Evolutionary conservation across 2,329 filamentous ascomycete genomes (phyloP).

Genomic region (Fusarium redolens): DNA sequence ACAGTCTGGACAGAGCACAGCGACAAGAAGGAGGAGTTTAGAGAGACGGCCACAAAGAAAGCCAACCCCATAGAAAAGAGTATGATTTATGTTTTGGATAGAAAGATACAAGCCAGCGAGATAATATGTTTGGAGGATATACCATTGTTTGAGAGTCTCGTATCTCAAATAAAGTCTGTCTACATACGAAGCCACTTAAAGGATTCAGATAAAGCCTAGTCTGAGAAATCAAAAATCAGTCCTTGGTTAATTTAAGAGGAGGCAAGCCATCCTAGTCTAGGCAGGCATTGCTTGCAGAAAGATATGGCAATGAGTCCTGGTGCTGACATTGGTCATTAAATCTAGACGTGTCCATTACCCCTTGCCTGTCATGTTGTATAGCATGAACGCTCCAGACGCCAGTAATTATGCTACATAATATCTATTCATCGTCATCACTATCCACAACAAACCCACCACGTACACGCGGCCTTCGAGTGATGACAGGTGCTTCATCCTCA

Average conservation of each 20-base stretch:
- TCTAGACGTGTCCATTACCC: neutral
- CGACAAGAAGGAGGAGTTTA: constrained; percentile 45
- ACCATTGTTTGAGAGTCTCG: constrained; percentile 2
- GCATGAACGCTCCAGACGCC: constrained; percentile 25
- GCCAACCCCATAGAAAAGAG: constrained; percentile 8
- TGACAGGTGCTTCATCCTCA: constrained; percentile 45
- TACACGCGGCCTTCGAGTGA: constrained; percentile 56
- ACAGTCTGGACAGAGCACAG: constrained; percentile 46
- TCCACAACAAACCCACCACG: constrained; percentile 68
- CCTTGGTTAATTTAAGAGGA: neutral
- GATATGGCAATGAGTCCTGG: neutral
- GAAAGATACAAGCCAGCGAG: neutral
- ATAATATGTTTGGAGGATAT: constrained; percentile 11
- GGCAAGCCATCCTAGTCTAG: neutral
- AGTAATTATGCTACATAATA: neutral
- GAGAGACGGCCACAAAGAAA: constrained; percentile 35
- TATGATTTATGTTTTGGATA: neutral
- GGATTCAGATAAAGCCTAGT: neutral
- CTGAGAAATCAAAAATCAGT: neutral
- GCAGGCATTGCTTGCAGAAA: neutral
- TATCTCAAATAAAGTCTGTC: neutral
- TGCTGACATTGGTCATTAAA: constrained; percentile 23
- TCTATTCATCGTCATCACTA: constrained; percentile 66
- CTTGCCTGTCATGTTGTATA: neutral
- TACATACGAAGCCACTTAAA: neutral